A percentile compares a stretch with the other conserved stretches of the same genome.
Conservation (phyloP, 495 filamentous ascomycete species). For the Extremus antarcticus region DNA sequence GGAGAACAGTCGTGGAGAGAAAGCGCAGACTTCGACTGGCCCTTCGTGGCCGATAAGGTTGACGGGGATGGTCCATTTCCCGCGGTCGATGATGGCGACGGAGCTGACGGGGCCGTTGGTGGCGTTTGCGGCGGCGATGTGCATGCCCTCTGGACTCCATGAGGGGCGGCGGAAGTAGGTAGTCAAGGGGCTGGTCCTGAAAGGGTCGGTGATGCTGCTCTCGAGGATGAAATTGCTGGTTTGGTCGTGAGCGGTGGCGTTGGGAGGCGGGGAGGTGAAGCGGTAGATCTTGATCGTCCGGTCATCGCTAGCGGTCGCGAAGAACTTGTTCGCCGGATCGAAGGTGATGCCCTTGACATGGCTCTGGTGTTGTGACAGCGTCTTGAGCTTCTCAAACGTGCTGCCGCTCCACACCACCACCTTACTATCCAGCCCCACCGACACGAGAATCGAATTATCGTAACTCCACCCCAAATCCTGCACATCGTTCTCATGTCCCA, state of each 20-base stretch:
- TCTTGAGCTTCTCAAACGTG: constrained; percentile 96
- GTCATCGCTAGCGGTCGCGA: constrained; percentile 95
- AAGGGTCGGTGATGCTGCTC: constrained; percentile 72
- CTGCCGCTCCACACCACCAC: constrained; percentile 95
- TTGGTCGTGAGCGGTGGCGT: constrained; percentile 86
- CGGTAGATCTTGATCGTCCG: constrained; percentile 93
- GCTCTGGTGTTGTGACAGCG: constrained; percentile 78
- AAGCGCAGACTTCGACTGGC: constrained; percentile 92
- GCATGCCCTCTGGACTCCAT: constrained; percentile 94
- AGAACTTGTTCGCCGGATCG: constrained; percentile 97
- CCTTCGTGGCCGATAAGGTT: constrained; percentile 95
- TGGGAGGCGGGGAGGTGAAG: constrained; percentile 82
- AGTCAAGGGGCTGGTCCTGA: constrained; percentile 77
- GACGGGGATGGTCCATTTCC: constrained; percentile 91
- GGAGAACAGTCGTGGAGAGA: constrained; percentile 86
- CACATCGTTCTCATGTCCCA: constrained; percentile 97
- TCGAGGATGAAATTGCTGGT: constrained; percentile 91
- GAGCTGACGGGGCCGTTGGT: constrained; percentile 95
- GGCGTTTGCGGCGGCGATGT: constrained; percentile 93
- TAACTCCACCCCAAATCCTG: constrained; percentile 96
- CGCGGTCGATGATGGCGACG: constrained; percentile 87
- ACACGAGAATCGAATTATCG: constrained; percentile 90
- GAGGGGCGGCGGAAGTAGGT: constrained; percentile 95
- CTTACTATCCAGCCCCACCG: constrained; percentile 94
- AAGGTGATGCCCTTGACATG: constrained; percentile 98